Evolutionary conservation across 2,329 filamentous ascomycete genomes (phyloP).

Genomic region (Neopestalotiopsis rosae): DNA sequence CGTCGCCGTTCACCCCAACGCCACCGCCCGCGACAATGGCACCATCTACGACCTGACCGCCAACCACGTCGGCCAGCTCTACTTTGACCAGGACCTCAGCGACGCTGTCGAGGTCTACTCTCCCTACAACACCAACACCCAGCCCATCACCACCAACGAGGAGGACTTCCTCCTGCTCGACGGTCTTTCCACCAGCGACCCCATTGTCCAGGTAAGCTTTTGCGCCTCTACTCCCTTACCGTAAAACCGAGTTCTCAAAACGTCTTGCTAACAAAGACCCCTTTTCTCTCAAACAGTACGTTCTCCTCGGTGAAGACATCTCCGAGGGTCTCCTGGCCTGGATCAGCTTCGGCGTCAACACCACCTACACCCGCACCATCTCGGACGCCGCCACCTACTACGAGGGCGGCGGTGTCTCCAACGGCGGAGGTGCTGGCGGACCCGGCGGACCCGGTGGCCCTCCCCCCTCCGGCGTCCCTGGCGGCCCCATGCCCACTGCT

Average conservation of each 20-base stretch:
- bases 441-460: constrained; percentile 8
- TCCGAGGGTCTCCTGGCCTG: constrained; percentile 54
- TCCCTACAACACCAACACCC: constrained; percentile 16
- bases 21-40: constrained; percentile 44
- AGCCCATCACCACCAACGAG: constrained; percentile 10
- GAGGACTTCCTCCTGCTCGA: constrained; percentile 15
- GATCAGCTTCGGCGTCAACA: constrained; percentile 52
- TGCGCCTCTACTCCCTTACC: no score
- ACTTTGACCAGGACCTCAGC: constrained; percentile 67
- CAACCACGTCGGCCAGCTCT: constrained; percentile 67
- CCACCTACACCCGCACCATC: constrained; percentile 22
- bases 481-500: neutral
- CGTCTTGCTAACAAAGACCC: neutral
- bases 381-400: constrained; percentile 28
- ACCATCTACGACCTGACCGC: constrained; percentile 51
- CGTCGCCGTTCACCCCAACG: constrained; percentile 49
- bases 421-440: constrained; percentile 13
- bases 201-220: constrained; percentile 38
- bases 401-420: constrained; percentile 27
- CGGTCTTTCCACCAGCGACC: constrained; percentile 13
- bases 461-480: neutral
- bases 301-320: constrained; percentile 55
- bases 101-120: constrained; percentile 18
- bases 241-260: no score
- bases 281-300: constrained; percentile 39